Evolutionary conservation across 331 rosid species (phyloP).

Genomic region (Rhamnella rubrinervis): DNA sequence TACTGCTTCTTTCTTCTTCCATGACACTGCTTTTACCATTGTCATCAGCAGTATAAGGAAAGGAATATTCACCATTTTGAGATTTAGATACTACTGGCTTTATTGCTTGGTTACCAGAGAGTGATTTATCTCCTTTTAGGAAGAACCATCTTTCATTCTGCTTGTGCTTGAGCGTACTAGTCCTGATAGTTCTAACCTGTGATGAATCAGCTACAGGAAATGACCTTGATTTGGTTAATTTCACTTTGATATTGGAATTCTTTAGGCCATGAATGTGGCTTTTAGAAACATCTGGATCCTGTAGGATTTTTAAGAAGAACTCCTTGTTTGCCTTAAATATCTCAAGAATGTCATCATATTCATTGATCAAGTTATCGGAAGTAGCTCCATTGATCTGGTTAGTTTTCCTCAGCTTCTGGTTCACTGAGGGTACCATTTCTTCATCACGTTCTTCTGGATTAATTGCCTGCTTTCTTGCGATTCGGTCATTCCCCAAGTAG

Average conservation of each 20-base stretch:
- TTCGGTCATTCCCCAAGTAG: conserved; percentile 19
- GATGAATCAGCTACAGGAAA: conserved; percentile 59
- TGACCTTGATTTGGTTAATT: conserved; percentile 69
- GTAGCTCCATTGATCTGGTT: neutral
- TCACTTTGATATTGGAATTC: conserved; percentile 38
- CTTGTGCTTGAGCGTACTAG: conserved; percentile 69
- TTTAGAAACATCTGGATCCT: conserved; percentile 34
- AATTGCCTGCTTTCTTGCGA: conserved; percentile 11
- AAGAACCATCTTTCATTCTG: conserved; percentile 56
- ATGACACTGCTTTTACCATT: conserved; percentile 10
- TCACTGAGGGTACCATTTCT: no score
- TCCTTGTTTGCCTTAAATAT: conserved; percentile 55
- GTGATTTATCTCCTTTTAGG: conserved; percentile 40
- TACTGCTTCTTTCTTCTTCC: conserved; percentile 22
- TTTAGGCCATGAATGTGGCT: conserved; percentile 27
- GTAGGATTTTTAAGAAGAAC: conserved; percentile 54
- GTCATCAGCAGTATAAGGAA: conserved; percentile 15
- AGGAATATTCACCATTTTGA: conserved; percentile 27
- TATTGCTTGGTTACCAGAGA: conserved; percentile 24
- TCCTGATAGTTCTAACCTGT: conserved; percentile 23
- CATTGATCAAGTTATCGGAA: conserved; percentile 29
- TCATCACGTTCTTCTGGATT: conserved; percentile 25
- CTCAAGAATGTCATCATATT: conserved; percentile 54
- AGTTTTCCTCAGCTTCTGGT: no score
- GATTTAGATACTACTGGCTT: conserved; percentile 23